These are phyloP conservation scores for Xylaria nigripes DNA, from an alignment of 495 filamentous ascomycete species.

Conservation along the genomic window DNA sequence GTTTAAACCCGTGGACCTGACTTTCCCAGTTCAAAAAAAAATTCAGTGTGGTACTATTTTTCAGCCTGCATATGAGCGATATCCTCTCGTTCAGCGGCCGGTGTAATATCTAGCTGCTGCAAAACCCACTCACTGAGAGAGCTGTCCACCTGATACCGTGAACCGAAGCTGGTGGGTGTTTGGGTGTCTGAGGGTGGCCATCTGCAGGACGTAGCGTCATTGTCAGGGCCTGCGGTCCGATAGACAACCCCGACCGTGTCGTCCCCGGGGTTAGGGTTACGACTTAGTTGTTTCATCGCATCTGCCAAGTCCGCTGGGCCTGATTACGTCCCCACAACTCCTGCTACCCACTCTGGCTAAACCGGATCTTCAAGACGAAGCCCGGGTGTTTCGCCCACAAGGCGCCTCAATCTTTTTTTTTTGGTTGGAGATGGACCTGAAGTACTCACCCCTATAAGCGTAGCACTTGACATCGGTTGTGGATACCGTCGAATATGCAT, in stretches of 20 bases:
- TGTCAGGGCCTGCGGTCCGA: conserved; percentile 29
- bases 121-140: conserved; percentile 3
- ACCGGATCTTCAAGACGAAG: conserved; percentile 34
- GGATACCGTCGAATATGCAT: conserved; percentile 85
- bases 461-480: conserved; percentile 68
- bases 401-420: conserved; percentile 15
- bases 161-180: conserved; percentile 5
- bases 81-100: not conserved
- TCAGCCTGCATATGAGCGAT: not conserved
- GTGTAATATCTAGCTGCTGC: not conserved
- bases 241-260: conserved; percentile 16
- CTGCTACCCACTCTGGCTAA: conserved; percentile 28
- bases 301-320: conserved; percentile 21
- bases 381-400: conserved; percentile 29
- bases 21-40: not conserved
- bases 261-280: conserved; percentile 18
- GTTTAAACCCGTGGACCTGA: not conserved
- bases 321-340: conserved; percentile 17
- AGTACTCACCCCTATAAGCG: conserved; percentile 29
- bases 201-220: conserved; percentile 17
- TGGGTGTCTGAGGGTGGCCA: conserved; percentile 8
- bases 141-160: conserved; percentile 6
- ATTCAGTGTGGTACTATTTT: not conserved
- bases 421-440: conserved; percentile 11
- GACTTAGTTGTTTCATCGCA: conserved; percentile 26